Conservation (phyloP, 441 rosid genomes). For the Jatropha multifida region DNA sequence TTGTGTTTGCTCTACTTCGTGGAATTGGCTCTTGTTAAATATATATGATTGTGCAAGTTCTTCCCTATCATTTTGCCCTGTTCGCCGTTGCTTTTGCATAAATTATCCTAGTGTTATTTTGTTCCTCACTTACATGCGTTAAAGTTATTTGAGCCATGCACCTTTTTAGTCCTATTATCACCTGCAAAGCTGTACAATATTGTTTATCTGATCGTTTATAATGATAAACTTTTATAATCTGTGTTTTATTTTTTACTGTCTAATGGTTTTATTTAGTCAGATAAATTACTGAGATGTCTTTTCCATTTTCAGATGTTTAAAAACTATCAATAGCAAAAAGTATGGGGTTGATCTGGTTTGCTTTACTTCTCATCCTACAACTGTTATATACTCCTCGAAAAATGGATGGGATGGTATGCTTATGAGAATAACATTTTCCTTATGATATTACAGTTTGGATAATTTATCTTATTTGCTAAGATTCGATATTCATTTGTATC, state of each 20-base stretch:
- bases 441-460: background rate
- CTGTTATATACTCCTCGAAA: conserved; percentile 91
- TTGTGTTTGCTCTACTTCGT: background rate
- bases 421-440: background rate
- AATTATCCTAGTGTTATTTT: background rate
- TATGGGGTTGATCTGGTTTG: conserved; percentile 95
- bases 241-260: background rate
- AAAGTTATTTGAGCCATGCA: background rate
- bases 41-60: no score
- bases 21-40: background rate
- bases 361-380: conserved; percentile 90
- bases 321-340: conserved; percentile 95
- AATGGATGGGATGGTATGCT: conserved; percentile 97
- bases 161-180: background rate
- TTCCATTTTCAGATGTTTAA: conserved; percentile 64
- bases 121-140: background rate
- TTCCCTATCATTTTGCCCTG: background rate
- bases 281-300: background rate
- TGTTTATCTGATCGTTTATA: background rate
- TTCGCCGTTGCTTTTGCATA: background rate
- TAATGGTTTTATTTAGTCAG: background rate
- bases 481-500: background rate
- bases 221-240: background rate
- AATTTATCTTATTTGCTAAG: background rate
- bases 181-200: background rate